phyloP scores from a whole-genome alignment of 345 rosid genomes.

The Turnera subulata region DNA sequence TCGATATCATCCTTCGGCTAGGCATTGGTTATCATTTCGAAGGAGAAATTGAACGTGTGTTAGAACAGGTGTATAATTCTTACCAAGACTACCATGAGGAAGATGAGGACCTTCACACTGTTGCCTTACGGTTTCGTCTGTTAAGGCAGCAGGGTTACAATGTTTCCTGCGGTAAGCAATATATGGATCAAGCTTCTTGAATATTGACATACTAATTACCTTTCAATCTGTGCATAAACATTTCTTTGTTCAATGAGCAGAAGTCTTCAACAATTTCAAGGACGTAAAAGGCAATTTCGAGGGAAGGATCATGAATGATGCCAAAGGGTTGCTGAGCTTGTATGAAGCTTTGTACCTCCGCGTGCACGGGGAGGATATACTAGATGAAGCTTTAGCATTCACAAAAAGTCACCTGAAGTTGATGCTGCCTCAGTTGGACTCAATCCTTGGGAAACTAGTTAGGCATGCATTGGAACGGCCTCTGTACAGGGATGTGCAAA shows the following conservation, averaged over 20 bases:
- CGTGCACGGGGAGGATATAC: conserved; percentile 4
- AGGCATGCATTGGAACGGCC: conserved; percentile 8
- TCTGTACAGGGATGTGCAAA: conserved; percentile 9
- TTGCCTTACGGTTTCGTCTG: conserved; percentile 22
- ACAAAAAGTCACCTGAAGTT: not conserved
- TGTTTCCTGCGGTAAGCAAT: conserved; percentile 6
- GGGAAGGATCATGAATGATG: conserved; percentile 1
- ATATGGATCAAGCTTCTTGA: not conserved
- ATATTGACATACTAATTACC: no score
- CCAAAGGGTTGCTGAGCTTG: conserved; percentile 11
- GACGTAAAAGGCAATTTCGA: conserved; percentile 10
- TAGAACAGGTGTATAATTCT: not conserved
- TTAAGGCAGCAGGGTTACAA: conserved; percentile 19
- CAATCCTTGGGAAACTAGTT: not conserved
- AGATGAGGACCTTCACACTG: not conserved
- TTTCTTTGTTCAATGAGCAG: not conserved
- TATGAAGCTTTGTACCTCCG: conserved; percentile 15
- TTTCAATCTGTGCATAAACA: no score
- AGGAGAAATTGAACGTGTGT: conserved; percentile 9
- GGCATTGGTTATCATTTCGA: conserved; percentile 21
- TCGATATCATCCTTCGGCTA: no score
- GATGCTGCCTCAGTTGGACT: no score
- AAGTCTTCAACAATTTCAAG: not conserved
- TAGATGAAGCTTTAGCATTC: conserved; percentile 13
- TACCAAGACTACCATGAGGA: not conserved